Evolutionary conservation across 1,284 basidiomycete species (phyloP).

Genomic region (Pseudozyma sp.): DNA sequence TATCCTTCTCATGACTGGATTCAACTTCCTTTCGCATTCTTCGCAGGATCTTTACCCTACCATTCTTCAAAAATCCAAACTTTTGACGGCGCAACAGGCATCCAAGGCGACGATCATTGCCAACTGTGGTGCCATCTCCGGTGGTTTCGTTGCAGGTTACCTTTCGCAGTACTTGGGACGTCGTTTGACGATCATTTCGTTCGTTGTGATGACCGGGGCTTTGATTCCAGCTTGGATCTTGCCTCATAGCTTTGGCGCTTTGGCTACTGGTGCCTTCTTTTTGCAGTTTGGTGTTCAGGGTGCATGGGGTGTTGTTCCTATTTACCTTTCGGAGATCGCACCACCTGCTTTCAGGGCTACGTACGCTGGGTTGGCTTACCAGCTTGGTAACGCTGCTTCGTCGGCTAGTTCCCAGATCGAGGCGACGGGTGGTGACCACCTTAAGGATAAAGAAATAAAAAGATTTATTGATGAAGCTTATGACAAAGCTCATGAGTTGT

Average conservation of each 20-base stretch:
- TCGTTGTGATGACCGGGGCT: constrained; percentile 59
- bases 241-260: constrained; percentile 67
- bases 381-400: constrained; percentile 80
- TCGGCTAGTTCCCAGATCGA: constrained; percentile 91
- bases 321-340: constrained; percentile 88
- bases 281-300: constrained; percentile 69
- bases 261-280: constrained; percentile 72
- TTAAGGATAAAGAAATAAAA: too few relatives aligned
- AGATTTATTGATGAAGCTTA: too few relatives aligned
- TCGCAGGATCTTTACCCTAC: constrained; percentile 65
- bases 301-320: constrained; percentile 77
- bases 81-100: constrained; percentile 73
- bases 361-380: constrained; percentile 91
- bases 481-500: too few relatives aligned
- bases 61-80: constrained; percentile 61
- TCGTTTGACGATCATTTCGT: constrained; percentile 84
- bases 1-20: constrained; percentile 73
- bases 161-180: constrained; percentile 87
- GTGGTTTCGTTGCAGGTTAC: constrained; percentile 82
- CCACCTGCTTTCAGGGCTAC: constrained; percentile 92
- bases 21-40: constrained; percentile 84
- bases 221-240: constrained; percentile 69
- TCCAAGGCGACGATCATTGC: constrained; percentile 91
- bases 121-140: constrained; percentile 81
- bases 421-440: constrained; percentile 75